Evolutionary conservation across 1,284 basidiomycete species (phyloP), one percentile per base, ranked within the genome.

Genomic region (Rhodotorula glutinis): DNA sequence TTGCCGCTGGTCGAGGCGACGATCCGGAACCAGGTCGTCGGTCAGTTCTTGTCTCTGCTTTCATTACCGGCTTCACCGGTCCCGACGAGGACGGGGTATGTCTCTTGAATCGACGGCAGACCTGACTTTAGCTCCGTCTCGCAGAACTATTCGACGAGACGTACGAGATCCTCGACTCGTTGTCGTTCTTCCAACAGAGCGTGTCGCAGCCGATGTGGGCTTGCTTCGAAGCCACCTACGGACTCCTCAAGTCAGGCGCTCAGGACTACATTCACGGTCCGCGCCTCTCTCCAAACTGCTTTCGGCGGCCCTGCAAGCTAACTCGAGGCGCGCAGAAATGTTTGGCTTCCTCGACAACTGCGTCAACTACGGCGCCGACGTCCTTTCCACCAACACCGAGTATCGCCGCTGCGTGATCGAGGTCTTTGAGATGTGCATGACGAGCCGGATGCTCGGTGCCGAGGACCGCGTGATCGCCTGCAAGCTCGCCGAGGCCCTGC

Each of bases 331-430:
- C 11, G 33, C 33, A 89, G 92, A 95, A 78, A 93, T 93, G 90
- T 83, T 92, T 53, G 89, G 90, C 13, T 87, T 89, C 4, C 80
- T 95, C 63, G 91, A 93, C 81, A 95, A 95, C 82, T 91, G 92
- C 78, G 83, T 95, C 60, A 90, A 89, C 19, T 94, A 87, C 76
- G 92, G 92, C 16, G 82, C 85, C 25, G 88, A 91, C 19, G 81
- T 86, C 19, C 87, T 95, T 79, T 87, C 87, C 75, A 76, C 83
- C 43, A 86, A 86, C 58, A 79, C 84, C 0, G 88, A 91, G 73
- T 92, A 94, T 79, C 85, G 87, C 75, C 83, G 86, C 73, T 91
- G 91, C 86, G 79, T 89, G 40, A 33, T 93, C 61, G 91, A 95
- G 75, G 90, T 95, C 75, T 94, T 90, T 77, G 84, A 85, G 52